Percentiles rank a stretch among this genome's conserved stretches.
phyloP scores from a whole-genome alignment of 2,329 filamentous ascomycete species.

The Alternaria atra region DNA sequence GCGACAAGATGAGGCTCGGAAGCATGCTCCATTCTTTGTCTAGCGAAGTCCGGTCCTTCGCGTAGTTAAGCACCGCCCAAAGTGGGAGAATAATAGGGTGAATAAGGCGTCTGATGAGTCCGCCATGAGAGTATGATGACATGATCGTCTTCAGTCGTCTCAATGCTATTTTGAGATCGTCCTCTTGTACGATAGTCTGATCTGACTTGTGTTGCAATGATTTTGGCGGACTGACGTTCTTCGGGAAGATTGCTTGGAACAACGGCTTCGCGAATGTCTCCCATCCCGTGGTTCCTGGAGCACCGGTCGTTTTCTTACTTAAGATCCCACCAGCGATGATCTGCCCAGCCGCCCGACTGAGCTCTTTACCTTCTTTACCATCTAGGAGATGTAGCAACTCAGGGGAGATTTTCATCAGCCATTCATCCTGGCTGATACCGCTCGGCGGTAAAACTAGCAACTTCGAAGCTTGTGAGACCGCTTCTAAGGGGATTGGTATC shows the following conservation, averaged over 20 bases:
- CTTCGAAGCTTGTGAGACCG: constrained; percentile 69
- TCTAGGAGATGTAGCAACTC: constrained; percentile 71
- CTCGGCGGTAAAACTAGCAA: constrained; percentile 69
- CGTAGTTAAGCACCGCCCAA: constrained; percentile 69
- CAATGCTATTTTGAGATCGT: constrained; percentile 62
- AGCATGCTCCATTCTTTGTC: constrained; percentile 39
- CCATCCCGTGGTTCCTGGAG: constrained; percentile 70
- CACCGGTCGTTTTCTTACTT: constrained; percentile 69
- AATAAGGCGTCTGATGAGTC: constrained; percentile 69
- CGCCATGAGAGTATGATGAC: constrained; percentile 72
- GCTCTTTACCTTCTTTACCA: constrained; percentile 65
- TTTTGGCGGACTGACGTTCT: constrained; percentile 36
- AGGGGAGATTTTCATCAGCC: constrained; percentile 68
- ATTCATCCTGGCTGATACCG: constrained; percentile 63
- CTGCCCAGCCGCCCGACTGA: constrained; percentile 67
- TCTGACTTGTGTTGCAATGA: constrained; percentile 32
- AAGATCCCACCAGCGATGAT: constrained; percentile 73
- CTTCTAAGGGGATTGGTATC: constrained; percentile 73
- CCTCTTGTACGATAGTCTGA: constrained; percentile 60
- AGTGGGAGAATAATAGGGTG: constrained; percentile 67
- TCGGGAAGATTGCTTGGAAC: constrained; percentile 59
- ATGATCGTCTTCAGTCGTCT: constrained; percentile 65
- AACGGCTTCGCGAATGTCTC: constrained; percentile 68
- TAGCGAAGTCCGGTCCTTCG: constrained; percentile 41
- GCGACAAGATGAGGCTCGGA: constrained; percentile 39